These are phyloP conservation scores for Filobasidium floriforme DNA, from an alignment of 768 basidiomycete species.

Conservation along the genomic window DNA sequence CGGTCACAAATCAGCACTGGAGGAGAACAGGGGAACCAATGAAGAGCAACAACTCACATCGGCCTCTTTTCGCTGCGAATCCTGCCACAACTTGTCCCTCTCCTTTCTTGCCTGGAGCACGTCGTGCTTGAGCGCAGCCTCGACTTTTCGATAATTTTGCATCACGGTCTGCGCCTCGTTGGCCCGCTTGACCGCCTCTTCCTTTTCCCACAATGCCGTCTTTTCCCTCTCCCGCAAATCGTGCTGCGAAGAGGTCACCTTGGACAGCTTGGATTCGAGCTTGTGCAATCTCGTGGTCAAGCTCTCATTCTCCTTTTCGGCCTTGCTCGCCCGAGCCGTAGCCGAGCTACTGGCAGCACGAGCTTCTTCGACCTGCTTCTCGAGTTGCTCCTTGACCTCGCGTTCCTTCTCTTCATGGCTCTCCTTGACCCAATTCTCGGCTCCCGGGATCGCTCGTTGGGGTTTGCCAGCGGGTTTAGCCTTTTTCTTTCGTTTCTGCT, in stretches of 20 bases:
- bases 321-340: background rate
- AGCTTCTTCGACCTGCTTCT: background rate
- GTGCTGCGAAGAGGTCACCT: background rate
- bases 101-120: background rate
- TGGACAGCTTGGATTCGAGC: background rate
- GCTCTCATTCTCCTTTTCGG: background rate
- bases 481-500: background rate
- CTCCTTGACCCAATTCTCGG: slow-evolving; percentile 11
- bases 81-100: slow-evolving; percentile 10
- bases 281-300: background rate
- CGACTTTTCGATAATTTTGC: slow-evolving; percentile 7
- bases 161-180: background rate
- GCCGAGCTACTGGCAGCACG: background rate
- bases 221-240: slow-evolving; percentile 3
- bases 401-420: slow-evolving; percentile 3
- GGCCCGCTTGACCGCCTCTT: background rate
- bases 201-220: background rate
- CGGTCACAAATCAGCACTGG: background rate
- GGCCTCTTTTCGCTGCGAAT: background rate
- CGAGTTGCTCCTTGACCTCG: background rate
- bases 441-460: slow-evolving; percentile 1
- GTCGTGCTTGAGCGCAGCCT: slow-evolving; percentile 6
- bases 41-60: background rate
- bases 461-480: background rate
- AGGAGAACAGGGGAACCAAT: background rate